Evolutionary conservation across 176 grass and related monocot species (phyloP).

Genomic region (Pontederia paniculata): DNA sequence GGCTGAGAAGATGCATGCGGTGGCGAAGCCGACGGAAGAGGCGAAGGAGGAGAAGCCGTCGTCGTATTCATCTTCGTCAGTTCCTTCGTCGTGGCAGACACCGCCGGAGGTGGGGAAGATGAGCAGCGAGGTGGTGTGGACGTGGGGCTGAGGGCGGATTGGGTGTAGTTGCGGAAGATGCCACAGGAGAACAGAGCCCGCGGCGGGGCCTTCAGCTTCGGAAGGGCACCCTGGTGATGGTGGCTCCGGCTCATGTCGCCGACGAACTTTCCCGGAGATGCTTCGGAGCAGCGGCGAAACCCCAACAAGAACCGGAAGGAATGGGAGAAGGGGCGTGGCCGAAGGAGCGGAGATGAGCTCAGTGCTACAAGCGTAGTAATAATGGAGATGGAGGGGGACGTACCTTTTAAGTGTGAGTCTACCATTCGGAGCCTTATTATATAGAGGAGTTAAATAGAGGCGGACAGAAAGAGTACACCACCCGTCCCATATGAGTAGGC

Average conservation of each 20-base stretch:
- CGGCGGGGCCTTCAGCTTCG: constrained; percentile 55
- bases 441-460: no score
- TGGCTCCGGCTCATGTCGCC: constrained; percentile 15
- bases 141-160: constrained; percentile 54
- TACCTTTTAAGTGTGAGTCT: no score
- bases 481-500: no score
- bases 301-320: background rate
- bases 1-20: background rate
- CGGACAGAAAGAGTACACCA: no score
- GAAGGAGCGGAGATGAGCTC: background rate
- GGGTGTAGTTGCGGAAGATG: constrained; percentile 76
- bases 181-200: constrained; percentile 65
- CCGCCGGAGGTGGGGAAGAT: constrained; percentile 12
- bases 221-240: constrained; percentile 1
- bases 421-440: no score
- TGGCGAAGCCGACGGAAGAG: constrained; percentile 3
- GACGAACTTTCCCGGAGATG: background rate
- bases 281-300: background rate
- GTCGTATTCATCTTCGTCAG: background rate
- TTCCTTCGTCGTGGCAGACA: no score
- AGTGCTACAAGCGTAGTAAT: no score
- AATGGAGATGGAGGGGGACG: no score
- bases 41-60: background rate
- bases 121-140: background rate
- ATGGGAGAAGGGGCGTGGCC: background rate